Percentiles rank a stretch among this genome's conserved stretches.
phyloP scores from a whole-genome alignment of 257 asterid species.

The Misopates orontium region DNA sequence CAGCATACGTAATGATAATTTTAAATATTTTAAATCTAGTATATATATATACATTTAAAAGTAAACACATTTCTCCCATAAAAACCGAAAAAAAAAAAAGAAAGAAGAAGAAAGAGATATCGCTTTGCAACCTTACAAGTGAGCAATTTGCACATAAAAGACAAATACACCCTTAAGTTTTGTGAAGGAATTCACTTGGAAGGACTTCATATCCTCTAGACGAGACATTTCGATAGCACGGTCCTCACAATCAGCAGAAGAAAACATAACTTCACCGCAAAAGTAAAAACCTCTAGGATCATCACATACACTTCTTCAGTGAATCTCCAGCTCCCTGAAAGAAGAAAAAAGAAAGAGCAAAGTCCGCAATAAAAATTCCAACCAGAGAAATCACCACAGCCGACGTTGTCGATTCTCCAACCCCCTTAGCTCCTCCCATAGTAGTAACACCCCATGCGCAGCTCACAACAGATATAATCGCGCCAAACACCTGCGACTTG shows the following conservation, averaged over 20 bases:
- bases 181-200: too few relatives aligned
- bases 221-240: too few relatives aligned
- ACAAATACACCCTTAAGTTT: too few relatives aligned
- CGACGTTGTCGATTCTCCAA: constrained; percentile 92
- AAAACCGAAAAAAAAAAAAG: too few relatives aligned
- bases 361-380: constrained; percentile 87
- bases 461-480: constrained; percentile 83
- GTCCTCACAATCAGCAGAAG: constrained; percentile 1
- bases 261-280: not conserved
- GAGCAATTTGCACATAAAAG: too few relatives aligned
- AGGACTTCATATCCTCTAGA: too few relatives aligned
- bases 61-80: too few relatives aligned
- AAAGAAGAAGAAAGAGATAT: too few relatives aligned
- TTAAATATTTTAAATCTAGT: too few relatives aligned
- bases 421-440: constrained; percentile 94
- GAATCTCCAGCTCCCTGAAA: constrained; percentile 98
- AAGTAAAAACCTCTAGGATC: not conserved
- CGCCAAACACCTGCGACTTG: constrained; percentile 81
- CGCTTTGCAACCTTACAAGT: too few relatives aligned
- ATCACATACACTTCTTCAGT: constrained; percentile 66
- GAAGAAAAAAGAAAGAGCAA: constrained; percentile 78
- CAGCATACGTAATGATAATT: too few relatives aligned
- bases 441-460: constrained; percentile 99
- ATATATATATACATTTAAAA: too few relatives aligned
- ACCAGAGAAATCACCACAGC: constrained; percentile 94